Evolutionary conservation across 257 asterid species (phyloP), one percentile per base, ranked within the genome.

Genomic region (Knoxia roxburghii): DNA sequence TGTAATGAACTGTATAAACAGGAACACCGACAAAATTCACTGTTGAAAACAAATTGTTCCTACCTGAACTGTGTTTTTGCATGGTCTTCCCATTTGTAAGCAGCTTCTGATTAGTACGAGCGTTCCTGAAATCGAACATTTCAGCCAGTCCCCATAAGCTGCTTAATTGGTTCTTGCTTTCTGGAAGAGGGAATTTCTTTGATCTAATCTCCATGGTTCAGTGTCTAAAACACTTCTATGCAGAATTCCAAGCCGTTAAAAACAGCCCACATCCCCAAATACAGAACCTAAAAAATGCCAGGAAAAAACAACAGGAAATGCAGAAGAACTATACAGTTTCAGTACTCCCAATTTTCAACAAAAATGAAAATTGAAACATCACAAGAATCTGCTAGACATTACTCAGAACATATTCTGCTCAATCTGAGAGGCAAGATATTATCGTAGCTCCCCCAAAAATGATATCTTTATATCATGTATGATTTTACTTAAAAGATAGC

Each of bases 81-180:
- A 30, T 53, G 7, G 67, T 70, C 80, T 78, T 79, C 70, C 85
- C 87, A n/a, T 83, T 79, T 5, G 76, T 73, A 32, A 80, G 76
- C 70, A 69, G 68, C 71, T 78, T 83, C 50, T 59, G 86, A 65
- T 60, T 53, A 15, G 76, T 45, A 23, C 75, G 68, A 27, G 72
- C 80, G 21, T 75, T 78, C 58, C 83, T 68, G 58, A 88, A 82
- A 61, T 86, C 84, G 30, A 84, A 73, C 69, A 79, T 78, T 37
- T 76, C 77, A 35, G 82, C 74, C 77, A 83, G 68, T 26, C 90
- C 85, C 86, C 85, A 76, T 76, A 73, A 69, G 70, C 89, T 82
- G 70, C 77, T 87, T 72, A 81, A 33, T 55, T 77, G 87, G 61
- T 46, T 65, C 30, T 72, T 81, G 76, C 69, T 80, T 20, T 50